Evolutionary conservation across 1,284 basidiomycete species (phyloP).

Genomic region (Ceratobasidium sp.): DNA sequence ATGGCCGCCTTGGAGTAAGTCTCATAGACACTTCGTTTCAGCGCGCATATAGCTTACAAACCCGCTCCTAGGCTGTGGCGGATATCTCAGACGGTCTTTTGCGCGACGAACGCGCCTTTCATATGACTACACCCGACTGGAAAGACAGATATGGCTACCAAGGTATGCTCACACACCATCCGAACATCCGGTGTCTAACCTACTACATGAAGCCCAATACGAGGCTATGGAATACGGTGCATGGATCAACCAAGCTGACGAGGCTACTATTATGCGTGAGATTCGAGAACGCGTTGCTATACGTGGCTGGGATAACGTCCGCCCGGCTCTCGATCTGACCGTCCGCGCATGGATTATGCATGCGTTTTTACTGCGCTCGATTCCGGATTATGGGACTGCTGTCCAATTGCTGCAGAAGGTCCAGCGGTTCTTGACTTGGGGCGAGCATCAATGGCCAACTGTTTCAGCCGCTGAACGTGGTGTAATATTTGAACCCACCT

Average conservation of each 20-base stretch:
- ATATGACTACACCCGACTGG: constrained; percentile 34
- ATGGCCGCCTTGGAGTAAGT: constrained; percentile 39
- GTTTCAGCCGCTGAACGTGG: constrained; percentile 52
- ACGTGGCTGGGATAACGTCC: constrained; percentile 40
- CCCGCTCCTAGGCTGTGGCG: constrained; percentile 24
- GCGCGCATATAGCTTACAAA: not conserved
- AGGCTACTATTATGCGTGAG: constrained; percentile 34
- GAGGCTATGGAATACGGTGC: constrained; percentile 39
- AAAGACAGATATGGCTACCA: constrained; percentile 37
- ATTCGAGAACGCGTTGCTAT: constrained; percentile 29
- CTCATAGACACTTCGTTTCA: not conserved
- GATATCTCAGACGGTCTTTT: constrained; percentile 41
- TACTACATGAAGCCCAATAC: constrained; percentile 31
- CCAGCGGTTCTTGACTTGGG: constrained; percentile 58
- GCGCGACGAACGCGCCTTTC: constrained; percentile 43
- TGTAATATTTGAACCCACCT: constrained; percentile 53
- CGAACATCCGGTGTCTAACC: not conserved
- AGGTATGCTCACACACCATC: not conserved
- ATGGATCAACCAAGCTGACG: constrained; percentile 41
- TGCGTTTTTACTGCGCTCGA: constrained; percentile 42
- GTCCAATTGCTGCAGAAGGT: constrained; percentile 48
- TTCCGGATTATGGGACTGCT: constrained; percentile 43
- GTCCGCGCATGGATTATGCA: constrained; percentile 45
- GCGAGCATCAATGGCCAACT: constrained; percentile 54
- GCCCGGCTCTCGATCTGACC: constrained; percentile 44